Base-by-base conservation (phyloP, 2,329 filamentous ascomycete genomes). In the Penicillium sp. region DNA sequence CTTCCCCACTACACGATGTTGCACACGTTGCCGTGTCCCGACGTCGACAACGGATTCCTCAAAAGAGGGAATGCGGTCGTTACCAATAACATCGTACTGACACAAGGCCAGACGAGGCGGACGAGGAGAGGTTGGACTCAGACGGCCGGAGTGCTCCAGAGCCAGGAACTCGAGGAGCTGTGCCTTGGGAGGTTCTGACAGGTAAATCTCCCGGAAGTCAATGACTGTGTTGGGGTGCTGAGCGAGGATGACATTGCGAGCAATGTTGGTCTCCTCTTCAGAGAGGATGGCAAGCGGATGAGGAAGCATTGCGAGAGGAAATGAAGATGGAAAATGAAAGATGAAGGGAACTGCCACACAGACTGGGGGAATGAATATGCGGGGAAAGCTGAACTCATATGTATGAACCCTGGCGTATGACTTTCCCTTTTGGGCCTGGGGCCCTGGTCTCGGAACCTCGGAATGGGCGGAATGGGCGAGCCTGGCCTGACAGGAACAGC, bases 51-150 rank as follows among this genome's bases (percentile, higher is more conserved):
- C 61, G 0, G 77, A 74, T 57, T 82, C 79, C 38, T 77, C 71
- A 55, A 79, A 82, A 45, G 75, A 73, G 5, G 75, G 75, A 6
- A 76, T 66, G 37, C 73, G 75, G 37, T 78, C 74, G 4, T 63
- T 58, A 1, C 76, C 75, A 49, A 80, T 73, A 43, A 81, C 72
- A 64, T 77, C 78, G 66, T 81, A 83, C 54, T 77, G 73, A 29
- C 76, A 75, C 39, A 75, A 70, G 2, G 77, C 79, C 43, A 77
- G 59, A 28, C 78, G 71, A 6, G 73, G 67, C 12, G 76, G 77
- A 2, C 71, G 66, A 13, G 71, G 70, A 2, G 71, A 72, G 2
- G 65, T 64, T 15, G 64, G 61, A 19, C 65, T 67, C 34, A 71
- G 45, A n/a, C 65, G 63, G 17, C 69, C 69, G 19, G 69, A 68